Evolutionary conservation across 345 rosid genomes (phyloP), one percentile per base, ranked within the genome.

Genomic region (Eucalyptus melliodora): DNA sequence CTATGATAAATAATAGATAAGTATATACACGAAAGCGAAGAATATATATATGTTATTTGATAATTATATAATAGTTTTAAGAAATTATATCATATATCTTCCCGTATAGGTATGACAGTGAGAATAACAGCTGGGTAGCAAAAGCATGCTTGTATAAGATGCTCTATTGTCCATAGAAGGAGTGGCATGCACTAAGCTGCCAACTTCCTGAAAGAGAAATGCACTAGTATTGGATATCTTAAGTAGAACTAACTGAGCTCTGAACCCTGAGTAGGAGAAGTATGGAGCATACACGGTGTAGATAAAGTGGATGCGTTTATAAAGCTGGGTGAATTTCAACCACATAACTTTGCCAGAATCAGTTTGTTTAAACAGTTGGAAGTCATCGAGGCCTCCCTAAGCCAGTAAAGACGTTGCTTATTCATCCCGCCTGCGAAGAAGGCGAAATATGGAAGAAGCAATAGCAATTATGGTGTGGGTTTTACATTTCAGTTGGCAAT

Each of bases 1-100:
- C 99, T 97, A 97, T 88, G 94, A 90, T 95, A 93, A 94, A 95
- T 96, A 95, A 94, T 95, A 95, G 93, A 93, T 88, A 95, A 89
- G 90, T 93, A 91, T 94, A 93, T 94, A 91, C 92, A 90, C 69
- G 90, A 89, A 90, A 92, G 94, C 85, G 91, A 89, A 92, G 92
- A 91, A 91, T 56, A 92, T 94, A 93, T 90, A 93, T 91, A 92
- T 89, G 93, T 93, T 92, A 91, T 89, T 92, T 88, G 91, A 93
- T 93, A 94, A 86, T 87, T 94, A 94, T 77, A 88, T 83, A 88
- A 87, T 89, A 89, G 90, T 77, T 37, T 40, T 37, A 93, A 94
- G 90, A 87, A 91, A 91, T 67, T 90, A 87, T 89, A 91, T 89
- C 56, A 88, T 86, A 11, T 55, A 89, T 49, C 31, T 34, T 69